A percentile compares a stretch with the other conserved stretches of the same genome.
phyloP scores from a whole-genome alignment of 78 protist species.

The Speleostelium caveatum region DNA sequence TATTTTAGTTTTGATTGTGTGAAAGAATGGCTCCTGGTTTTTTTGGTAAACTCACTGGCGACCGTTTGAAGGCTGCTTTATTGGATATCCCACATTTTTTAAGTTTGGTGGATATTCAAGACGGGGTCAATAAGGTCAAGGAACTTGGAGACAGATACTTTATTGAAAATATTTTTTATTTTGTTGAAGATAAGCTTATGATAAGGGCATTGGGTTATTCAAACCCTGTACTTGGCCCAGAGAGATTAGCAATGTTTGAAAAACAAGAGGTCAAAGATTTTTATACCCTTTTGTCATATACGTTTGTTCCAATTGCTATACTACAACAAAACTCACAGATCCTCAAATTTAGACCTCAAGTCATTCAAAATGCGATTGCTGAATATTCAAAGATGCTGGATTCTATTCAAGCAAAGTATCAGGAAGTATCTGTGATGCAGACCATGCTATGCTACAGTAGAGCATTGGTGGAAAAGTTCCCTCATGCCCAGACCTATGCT shows the following conservation, averaged over 20 bases:
- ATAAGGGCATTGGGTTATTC: constrained; percentile 8
- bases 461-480: neutral
- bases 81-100: neutral
- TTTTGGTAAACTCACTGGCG: too few relatives aligned
- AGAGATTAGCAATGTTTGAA: neutral
- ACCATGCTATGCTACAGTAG: neutral
- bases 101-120: too few relatives aligned
- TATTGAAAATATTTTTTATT: constrained; percentile 1
- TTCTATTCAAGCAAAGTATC: neutral
- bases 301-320: neutral
- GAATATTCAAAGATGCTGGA: neutral
- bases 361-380: neutral
- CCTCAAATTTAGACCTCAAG: neutral
- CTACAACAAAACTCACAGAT: neutral
- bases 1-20: too few relatives aligned
- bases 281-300: neutral
- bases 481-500: neutral
- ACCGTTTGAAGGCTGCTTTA: too few relatives aligned
- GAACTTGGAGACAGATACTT: neutral
- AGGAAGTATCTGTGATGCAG: neutral
- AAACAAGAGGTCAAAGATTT: neutral
- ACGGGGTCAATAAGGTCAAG: neutral
- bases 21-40: too few relatives aligned
- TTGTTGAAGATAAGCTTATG: neutral
- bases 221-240: neutral